A percentile compares a stretch with the other conserved stretches of the same genome.
Evolutionary conservation across 139 green algal genomes (phyloP).

Genomic region (Chlamydomonas schloesseri): DNA sequence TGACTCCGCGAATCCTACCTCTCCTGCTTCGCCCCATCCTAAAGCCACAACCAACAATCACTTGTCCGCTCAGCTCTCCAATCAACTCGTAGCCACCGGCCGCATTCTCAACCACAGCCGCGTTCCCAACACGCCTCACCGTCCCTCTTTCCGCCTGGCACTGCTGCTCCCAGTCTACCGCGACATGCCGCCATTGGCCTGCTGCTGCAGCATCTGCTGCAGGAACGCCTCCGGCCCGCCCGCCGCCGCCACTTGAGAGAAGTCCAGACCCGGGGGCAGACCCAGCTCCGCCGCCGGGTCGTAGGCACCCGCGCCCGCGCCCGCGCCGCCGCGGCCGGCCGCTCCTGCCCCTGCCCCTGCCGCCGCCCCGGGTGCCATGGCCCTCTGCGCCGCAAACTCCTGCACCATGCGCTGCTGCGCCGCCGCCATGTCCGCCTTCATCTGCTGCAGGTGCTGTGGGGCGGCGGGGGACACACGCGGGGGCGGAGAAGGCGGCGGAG

Average conservation of each 20-base stretch:
- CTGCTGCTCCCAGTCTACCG: not conserved
- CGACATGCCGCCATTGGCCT: too few relatives aligned
- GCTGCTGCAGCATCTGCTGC: not conserved
- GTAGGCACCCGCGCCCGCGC: not conserved
- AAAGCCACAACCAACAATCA: too few relatives aligned
- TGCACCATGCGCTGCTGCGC: slow-evolving; percentile 44
- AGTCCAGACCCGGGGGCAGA: slow-evolving; percentile 25
- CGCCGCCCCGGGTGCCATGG: not conserved
- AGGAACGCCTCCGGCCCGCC: not conserved
- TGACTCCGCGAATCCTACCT: too few relatives aligned
- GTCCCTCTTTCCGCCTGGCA: not conserved
- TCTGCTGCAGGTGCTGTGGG: slow-evolving; percentile 39
- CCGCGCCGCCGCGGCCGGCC: not conserved
- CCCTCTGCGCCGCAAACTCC: slow-evolving; percentile 32
- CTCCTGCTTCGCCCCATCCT: too few relatives aligned
- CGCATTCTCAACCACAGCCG: too few relatives aligned
- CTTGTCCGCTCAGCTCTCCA: too few relatives aligned
- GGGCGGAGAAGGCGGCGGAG: not conserved
- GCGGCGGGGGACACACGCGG: not conserved
- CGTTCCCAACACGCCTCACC: not conserved
- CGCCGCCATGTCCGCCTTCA: slow-evolving; percentile 52
- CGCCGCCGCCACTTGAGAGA: slow-evolving; percentile 19
- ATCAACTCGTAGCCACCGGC: too few relatives aligned
- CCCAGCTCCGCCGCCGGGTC: not conserved
- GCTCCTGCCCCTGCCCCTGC: not conserved